Conservation (phyloP, 768 basidiomycete species). For the Neoboletus subvelutipes region DNA sequence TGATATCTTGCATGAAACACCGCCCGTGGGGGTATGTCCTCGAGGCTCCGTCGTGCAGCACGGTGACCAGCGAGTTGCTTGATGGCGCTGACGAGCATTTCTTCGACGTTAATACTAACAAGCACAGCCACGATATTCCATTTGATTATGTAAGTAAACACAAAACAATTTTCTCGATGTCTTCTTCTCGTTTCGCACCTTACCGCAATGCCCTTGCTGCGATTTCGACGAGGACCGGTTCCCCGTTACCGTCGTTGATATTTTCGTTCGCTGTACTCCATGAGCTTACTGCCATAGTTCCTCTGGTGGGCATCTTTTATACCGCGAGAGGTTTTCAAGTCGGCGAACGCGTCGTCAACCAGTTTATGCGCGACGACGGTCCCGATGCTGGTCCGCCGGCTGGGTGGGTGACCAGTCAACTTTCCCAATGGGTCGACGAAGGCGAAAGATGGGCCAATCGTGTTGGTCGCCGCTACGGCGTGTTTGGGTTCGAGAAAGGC, state of each 20-base stretch:
- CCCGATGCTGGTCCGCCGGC: slow-evolving; percentile 14
- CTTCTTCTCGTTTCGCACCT: slow-evolving; percentile 37
- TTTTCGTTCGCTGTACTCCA: slow-evolving; percentile 85
- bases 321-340: slow-evolving; percentile 62
- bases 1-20: slow-evolving; percentile 1
- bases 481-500: slow-evolving; percentile 74
- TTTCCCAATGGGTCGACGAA: slow-evolving; percentile 69
- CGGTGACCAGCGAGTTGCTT: slow-evolving; percentile 8
- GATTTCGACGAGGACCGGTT: slow-evolving; percentile 66
- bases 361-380: slow-evolving; percentile 27
- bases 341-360: slow-evolving; percentile 62
- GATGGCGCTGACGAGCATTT: slow-evolving; percentile 19
- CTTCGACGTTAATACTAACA: background rate
- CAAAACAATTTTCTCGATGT: slow-evolving; percentile 17
- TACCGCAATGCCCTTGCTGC: slow-evolving; percentile 56
- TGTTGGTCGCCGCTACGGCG: slow-evolving; percentile 74
- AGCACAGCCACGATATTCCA: slow-evolving; percentile 15
- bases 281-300: slow-evolving; percentile 78
- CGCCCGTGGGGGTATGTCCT: background rate
- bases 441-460: slow-evolving; percentile 70
- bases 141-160: slow-evolving; percentile 22
- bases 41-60: slow-evolving; percentile 3
- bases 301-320: slow-evolving; percentile 74
- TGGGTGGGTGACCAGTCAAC: slow-evolving; percentile 44
- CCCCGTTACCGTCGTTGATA: slow-evolving; percentile 71